Evolutionary conservation across 345 rosid genomes (phyloP).

Genomic region (Populus tremula): DNA sequence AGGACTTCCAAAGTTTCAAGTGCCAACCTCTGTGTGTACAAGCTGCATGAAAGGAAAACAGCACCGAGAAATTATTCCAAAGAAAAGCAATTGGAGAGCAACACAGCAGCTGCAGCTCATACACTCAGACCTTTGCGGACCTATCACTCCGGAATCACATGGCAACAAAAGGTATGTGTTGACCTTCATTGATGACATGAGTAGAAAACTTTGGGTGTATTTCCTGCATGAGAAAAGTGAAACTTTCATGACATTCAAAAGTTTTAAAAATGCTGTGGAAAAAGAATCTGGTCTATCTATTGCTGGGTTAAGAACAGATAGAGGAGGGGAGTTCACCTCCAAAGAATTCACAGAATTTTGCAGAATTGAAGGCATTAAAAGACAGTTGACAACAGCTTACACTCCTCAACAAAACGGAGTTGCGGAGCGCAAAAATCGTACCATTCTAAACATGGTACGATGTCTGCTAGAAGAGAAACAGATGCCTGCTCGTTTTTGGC

Average conservation of each 20-base stretch:
- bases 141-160: constrained; percentile 1
- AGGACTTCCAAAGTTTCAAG: neutral
- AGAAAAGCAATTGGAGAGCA: constrained; percentile 7
- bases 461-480: neutral
- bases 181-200: constrained; percentile 5
- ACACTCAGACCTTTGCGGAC: constrained; percentile 2
- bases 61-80: neutral
- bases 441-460: neutral
- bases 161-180: constrained; percentile 1
- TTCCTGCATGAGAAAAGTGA: neutral
- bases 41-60: constrained; percentile 10
- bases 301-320: neutral
- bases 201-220: constrained; percentile 1
- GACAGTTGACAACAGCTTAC: neutral
- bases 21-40: neutral
- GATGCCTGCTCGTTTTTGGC: neutral
- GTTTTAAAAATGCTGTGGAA: neutral
- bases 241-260: neutral
- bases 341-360: neutral
- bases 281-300: neutral
- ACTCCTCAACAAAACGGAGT: neutral
- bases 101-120: neutral
- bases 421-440: neutral
- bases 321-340: neutral
- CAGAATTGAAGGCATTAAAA: too few relatives aligned